Evolutionary conservation across 192 early-diverging fungal species (phyloP), one percentile per base, ranked within the genome.

Genomic region (Linnemannia elongata): DNA sequence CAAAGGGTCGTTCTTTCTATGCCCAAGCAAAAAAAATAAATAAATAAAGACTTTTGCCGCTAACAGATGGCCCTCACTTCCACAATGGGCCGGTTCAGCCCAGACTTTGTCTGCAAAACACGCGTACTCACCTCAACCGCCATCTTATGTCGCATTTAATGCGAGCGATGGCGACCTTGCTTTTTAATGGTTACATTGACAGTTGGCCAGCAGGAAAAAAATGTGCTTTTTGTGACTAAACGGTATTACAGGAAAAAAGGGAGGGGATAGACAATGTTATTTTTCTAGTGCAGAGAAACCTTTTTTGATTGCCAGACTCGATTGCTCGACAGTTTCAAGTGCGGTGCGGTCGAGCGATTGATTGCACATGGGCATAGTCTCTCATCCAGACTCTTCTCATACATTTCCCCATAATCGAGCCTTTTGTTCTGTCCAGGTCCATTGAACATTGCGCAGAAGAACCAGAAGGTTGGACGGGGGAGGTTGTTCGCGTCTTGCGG

Each of bases 381-480:
- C 12, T 17, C 47, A 49, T 52, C 49, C 49, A 52, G 49, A 52
- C 15, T 18, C 18, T 52, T 52, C 49, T 22, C 49, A 22, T 22
- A 22, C 18, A 52, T 22, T 13, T 15, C 18, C 49, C 13, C 49
- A 52, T 52, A 17, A 20, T 52, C 17, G 49, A 18, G 49, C 60
- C 27, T 15, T 30, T 33, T 30, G 30, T 33, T 9, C 5, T 52
- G 1, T 66, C 60, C 4, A 66, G 60, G 60, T 66, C n/a, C 30
- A n/a, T 33, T 66, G 60, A 33, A 4, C 55, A 57, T 66, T 66
- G 60, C 60, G 60, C 60, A 66, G 60, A 66, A 66, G 60, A 66
- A 66, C 60, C 60, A 66, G 57, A 63, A 33, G 60, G 60, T 33
- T 63, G 57, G 24, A 57, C n/a, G n/a, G 54, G 54, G 24, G 24